phyloP scores from a whole-genome alignment of 805 yeast genomes.

The Metschnikowia bowlesiae region DNA sequence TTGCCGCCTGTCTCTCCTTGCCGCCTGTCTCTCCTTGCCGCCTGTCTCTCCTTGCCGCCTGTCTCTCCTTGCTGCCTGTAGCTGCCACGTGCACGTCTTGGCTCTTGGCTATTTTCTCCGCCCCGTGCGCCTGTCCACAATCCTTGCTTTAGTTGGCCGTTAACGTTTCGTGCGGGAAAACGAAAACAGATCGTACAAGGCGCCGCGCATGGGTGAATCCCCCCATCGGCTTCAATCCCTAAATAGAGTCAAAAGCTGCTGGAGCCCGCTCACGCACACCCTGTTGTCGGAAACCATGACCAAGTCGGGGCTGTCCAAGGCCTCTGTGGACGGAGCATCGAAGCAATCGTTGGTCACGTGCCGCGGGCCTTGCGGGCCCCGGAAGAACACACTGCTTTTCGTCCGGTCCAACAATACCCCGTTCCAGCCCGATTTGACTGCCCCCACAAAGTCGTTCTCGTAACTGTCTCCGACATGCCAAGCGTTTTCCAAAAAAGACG shows the following conservation, averaged over 20 bases:
- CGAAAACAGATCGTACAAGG: too few species aligned
- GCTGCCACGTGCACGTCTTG: too few species aligned
- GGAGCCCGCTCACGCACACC: slow-evolving; percentile 18
- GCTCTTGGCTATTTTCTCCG: too few species aligned
- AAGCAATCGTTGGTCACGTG: slow-evolving; percentile 13
- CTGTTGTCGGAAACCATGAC: slow-evolving; percentile 33
- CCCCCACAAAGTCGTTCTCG: slow-evolving; percentile 50
- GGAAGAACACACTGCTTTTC: slow-evolving; percentile 16
- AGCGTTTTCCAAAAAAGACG: slow-evolving; percentile 16
- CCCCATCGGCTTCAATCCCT: background rate
- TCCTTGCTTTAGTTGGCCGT: too few species aligned
- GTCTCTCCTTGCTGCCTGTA: too few species aligned
- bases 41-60: too few species aligned
- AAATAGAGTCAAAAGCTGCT: slow-evolving; percentile 9
- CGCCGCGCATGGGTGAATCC: too few species aligned
- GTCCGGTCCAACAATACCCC: slow-evolving; percentile 52
- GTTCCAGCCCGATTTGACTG: slow-evolving; percentile 56
- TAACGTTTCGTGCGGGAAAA: too few species aligned
- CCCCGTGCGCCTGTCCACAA: too few species aligned
- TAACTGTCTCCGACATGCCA: slow-evolving; percentile 73
- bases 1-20: too few species aligned
- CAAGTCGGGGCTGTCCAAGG: slow-evolving; percentile 15
- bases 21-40: too few species aligned
- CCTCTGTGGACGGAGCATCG: slow-evolving; percentile 10
- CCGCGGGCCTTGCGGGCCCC: slow-evolving; percentile 1